Conservation (phyloP, 208 protist species). For the Leptomonas pyrrhocoris region DNA sequence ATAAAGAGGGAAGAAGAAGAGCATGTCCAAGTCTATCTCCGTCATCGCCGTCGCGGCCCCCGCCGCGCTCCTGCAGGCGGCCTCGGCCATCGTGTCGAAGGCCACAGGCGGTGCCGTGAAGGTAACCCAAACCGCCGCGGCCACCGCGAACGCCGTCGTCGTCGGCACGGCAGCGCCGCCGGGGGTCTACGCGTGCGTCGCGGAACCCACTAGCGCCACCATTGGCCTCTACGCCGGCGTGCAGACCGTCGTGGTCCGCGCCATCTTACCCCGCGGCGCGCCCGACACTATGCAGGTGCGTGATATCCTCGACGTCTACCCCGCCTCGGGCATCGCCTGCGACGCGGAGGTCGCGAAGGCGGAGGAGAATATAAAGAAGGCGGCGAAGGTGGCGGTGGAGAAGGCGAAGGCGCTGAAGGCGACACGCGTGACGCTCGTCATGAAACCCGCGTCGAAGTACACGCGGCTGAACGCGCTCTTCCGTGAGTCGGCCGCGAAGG, state of each 20-base stretch:
- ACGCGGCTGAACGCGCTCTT: constrained; percentile 74
- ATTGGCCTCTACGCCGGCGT: constrained; percentile 59
- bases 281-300: constrained; percentile 67
- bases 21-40: constrained; percentile 76
- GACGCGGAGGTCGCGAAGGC: constrained; percentile 54
- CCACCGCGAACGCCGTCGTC: constrained; percentile 57
- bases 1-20: constrained; percentile 3
- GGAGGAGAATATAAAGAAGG: constrained; percentile 54
- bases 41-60: constrained; percentile 65
- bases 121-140: constrained; percentile 41
- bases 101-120: constrained; percentile 64
- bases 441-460: constrained; percentile 81
- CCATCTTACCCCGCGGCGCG: constrained; percentile 62
- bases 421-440: constrained; percentile 69
- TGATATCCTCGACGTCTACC: constrained; percentile 78
- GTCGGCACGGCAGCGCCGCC: constrained; percentile 61
- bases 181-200: constrained; percentile 69
- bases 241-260: constrained; percentile 68
- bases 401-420: constrained; percentile 65
- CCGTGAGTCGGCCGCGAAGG: constrained; percentile 44
- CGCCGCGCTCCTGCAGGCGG: constrained; percentile 67
- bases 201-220: constrained; percentile 30
- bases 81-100: constrained; percentile 58
- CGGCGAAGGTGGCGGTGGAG: constrained; percentile 64
- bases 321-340: constrained; percentile 64